phyloP scores from a whole-genome alignment of 495 filamentous ascomycete genomes.

The Corynascus novoguineensis region DNA sequence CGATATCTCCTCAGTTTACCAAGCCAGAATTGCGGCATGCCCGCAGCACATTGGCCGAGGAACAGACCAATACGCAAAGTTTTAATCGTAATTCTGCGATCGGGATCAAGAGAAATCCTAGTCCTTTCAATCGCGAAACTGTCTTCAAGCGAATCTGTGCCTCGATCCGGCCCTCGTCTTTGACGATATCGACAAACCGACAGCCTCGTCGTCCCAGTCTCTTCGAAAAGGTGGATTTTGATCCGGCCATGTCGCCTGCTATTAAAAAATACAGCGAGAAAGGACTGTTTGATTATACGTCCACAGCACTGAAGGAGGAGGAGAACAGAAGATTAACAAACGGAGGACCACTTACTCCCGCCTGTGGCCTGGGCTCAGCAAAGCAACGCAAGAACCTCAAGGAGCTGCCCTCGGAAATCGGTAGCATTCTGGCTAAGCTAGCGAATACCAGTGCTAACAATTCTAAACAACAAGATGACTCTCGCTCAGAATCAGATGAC shows the following conservation, averaged over 20 bases:
- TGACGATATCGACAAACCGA: slow-evolving; percentile 8
- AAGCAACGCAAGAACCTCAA: slow-evolving; percentile 35
- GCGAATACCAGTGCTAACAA: slow-evolving; percentile 21
- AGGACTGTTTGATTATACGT: slow-evolving; percentile 43
- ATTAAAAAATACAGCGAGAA: slow-evolving; percentile 49
- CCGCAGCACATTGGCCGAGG: slow-evolving; percentile 37
- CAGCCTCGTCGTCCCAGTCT: slow-evolving; percentile 28
- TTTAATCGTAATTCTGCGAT: slow-evolving; percentile 27
- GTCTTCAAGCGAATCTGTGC: slow-evolving; percentile 48
- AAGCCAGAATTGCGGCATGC: slow-evolving; percentile 48
- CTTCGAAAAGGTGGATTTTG: slow-evolving; percentile 48
- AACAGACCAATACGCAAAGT: slow-evolving; percentile 24
- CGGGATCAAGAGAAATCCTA: slow-evolving; percentile 37
- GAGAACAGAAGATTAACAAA: slow-evolving; percentile 12
- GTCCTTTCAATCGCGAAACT: slow-evolving; percentile 48
- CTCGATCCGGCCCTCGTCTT: slow-evolving; percentile 26
- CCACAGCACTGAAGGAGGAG: slow-evolving; percentile 21
- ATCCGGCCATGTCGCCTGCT: slow-evolving; percentile 40
- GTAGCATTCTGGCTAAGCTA: slow-evolving; percentile 26
- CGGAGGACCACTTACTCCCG: slow-evolving; percentile 35
- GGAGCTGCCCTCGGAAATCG: slow-evolving; percentile 33
- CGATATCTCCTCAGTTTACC: slow-evolving; percentile 35
- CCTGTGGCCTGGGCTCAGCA: slow-evolving; percentile 34
- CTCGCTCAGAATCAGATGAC: slow-evolving; percentile 42
- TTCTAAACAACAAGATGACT: slow-evolving; percentile 31